Percentiles rank a stretch among this genome's conserved stretches.
Conservation (phyloP, 1,139 yeast genomes). For the Kurtzmaniella quercitrusa region DNA sequence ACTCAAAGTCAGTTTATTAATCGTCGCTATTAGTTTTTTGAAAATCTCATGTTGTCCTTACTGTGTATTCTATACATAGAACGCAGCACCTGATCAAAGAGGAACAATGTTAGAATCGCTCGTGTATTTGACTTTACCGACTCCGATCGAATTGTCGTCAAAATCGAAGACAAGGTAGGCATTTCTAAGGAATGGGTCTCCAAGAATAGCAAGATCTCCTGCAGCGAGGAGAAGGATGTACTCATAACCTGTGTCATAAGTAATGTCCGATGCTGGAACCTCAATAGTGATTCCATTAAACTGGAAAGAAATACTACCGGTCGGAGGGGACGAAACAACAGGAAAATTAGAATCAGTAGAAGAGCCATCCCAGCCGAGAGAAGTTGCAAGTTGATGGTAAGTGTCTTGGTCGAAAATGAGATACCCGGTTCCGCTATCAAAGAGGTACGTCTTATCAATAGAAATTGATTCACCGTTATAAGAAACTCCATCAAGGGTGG, state of each 20-base stretch:
- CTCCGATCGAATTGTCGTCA: constrained; percentile 11
- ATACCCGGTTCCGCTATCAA: constrained; percentile 69
- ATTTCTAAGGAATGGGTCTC: constrained; percentile 14
- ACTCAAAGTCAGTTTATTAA: too few species aligned
- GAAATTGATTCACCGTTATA: constrained; percentile 1
- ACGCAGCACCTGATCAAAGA: background rate
- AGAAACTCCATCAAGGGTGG: constrained; percentile 6
- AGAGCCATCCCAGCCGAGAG: constrained; percentile 1
- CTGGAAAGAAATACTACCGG: constrained; percentile 8
- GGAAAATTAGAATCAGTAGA: background rate
- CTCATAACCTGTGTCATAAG: too few species aligned
- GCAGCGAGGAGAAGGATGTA: constrained; percentile 4
- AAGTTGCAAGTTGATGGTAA: constrained; percentile 31
- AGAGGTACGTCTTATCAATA: constrained; percentile 33
- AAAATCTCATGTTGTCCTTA: too few species aligned
- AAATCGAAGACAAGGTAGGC: constrained; percentile 15
- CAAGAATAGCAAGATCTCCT: constrained; percentile 5
- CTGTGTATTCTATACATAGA: background rate
- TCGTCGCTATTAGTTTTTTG: too few species aligned
- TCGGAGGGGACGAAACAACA: background rate
- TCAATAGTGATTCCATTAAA: constrained; percentile 14
- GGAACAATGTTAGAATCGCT: constrained; percentile 8
- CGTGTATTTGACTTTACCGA: constrained; percentile 22
- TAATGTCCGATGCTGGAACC: constrained; percentile 17
- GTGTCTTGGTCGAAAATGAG: constrained; percentile 47